Base-by-base conservation (phyloP, 345 rosid genomes). In the Linum usitatissimum region DNA sequence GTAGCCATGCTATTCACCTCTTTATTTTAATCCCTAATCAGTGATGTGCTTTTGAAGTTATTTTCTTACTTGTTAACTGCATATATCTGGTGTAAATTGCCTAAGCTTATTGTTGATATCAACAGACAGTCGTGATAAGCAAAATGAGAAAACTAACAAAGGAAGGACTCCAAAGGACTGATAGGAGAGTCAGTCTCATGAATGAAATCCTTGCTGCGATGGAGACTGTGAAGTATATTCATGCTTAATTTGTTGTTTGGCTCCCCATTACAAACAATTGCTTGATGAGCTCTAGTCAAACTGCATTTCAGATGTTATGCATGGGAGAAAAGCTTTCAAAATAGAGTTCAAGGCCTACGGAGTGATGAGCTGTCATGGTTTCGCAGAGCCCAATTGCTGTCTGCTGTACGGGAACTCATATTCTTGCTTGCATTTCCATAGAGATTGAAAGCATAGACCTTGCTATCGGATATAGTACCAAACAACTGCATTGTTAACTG, bases 261-360 rank as follows among this genome's bases (percentile, higher is more conserved):
- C 55, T 21, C 54, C 10, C 0, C 42, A n/a, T 14, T n/a, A 18
- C 31, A 62, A 21, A n/a, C 14, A 15, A 12, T 68, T 14, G 56
- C 18, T 55, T 60, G 31, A 68, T 42, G 2, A 8, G 49, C 66
- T 8, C 4, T 15, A 15, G 2, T 38, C 18, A 4, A 19, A 60
- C 54, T 18, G 30, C 55, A 20, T 54, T 73, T 15, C 66, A 73
- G 76, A 64, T 73, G 72, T 57, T 73, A 73, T 67, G 76, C 76
- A n/a, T 73, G 76, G 76, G 76, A 73, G 72, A 73, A 68, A 64
- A 73, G 72, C 72, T 68, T 73, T 51, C 68, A 68, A 55, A 60
- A 58, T 5, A 64, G 71, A 68, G 66, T 73, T 60, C 76, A 73
- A 64, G 61, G 42, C 19, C 65, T 73, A 61, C 71, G 76, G 39